These are phyloP conservation scores for Trichoderma polysporum DNA, from an alignment of 2,329 filamentous ascomycete species.

Conservation along the genomic window DNA sequence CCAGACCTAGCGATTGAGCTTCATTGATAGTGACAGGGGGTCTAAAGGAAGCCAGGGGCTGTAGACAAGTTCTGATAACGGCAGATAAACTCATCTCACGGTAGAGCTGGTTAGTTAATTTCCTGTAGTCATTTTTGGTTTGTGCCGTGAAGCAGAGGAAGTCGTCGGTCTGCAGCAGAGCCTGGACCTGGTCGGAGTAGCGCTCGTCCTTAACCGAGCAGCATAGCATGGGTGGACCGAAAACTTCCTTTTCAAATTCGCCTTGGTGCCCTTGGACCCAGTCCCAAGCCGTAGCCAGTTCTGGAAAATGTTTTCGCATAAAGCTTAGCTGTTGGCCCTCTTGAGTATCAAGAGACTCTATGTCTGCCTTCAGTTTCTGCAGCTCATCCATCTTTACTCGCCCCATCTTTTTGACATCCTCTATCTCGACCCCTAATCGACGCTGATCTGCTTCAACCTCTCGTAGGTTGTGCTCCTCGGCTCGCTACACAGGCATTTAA, in stretches of 20 bases:
- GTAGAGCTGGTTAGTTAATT: slow-evolving; percentile 66
- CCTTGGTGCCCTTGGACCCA: slow-evolving; percentile 75
- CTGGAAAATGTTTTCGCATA: slow-evolving; percentile 58
- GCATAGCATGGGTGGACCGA: slow-evolving; percentile 75
- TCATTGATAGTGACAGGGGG: slow-evolving; percentile 56
- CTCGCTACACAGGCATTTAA: slow-evolving; percentile 46
- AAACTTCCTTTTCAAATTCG: slow-evolving; percentile 72
- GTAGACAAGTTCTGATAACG: slow-evolving; percentile 64
- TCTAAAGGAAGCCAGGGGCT: slow-evolving; percentile 54
- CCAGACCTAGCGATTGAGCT: slow-evolving; percentile 62
- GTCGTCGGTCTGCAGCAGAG: slow-evolving; percentile 51
- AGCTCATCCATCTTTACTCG: slow-evolving; percentile 41
- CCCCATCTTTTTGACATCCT: slow-evolving; percentile 44
- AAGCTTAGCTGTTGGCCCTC: slow-evolving; percentile 70
- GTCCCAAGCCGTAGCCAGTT: slow-evolving; percentile 70
- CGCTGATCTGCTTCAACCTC: slow-evolving; percentile 49
- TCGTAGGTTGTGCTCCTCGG: slow-evolving; percentile 56
- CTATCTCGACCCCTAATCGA: slow-evolving; percentile 40
- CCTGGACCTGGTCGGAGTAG: slow-evolving; percentile 59
- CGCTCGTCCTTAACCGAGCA: slow-evolving; percentile 74
- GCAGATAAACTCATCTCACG: slow-evolving; percentile 66
- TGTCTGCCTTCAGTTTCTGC: slow-evolving; percentile 44
- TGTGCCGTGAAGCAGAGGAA: slow-evolving; percentile 75
- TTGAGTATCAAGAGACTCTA: slow-evolving; percentile 67
- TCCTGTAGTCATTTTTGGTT: slow-evolving; percentile 70